Evolutionary conservation across 257 asterid species (phyloP), one percentile per base, ranked within the genome.

Genomic region (Ehretia macrophylla): DNA sequence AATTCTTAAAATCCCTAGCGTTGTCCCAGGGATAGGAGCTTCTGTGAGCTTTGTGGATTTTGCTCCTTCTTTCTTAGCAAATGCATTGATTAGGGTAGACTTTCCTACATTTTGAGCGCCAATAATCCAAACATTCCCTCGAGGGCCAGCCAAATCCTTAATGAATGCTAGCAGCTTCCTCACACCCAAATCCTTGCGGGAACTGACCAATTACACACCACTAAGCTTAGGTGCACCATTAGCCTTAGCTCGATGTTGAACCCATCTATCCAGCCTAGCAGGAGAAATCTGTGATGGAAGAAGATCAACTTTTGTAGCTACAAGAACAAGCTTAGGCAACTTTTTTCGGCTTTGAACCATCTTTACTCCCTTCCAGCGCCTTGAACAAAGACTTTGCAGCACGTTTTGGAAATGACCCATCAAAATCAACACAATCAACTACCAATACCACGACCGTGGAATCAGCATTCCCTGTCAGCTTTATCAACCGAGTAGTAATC

Each of bases 31-130:
- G 48, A 88, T 74, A 52, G 97, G 77, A 67, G 98, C 97, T 77
- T 92, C 97, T 1, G 97, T 92, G 52, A 88, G 84, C 81, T 81
- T 92, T 11, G 93, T 77, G 22, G 78, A 84, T 72, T 82, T 88
- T 12, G 78, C 84, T 42, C 94, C 86, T 78, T 72, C 93, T 66
- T 92, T 92, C 68, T 78, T 92, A 18, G 95, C 76, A 74, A 92
- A 82, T 12, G 95, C 93, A 67, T 92, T 92, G 61, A 92, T 92
- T 78, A 92, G 64, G 8, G 98, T 88, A 0, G 98, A 92, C 55
- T 84, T 92, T 45, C 98, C 98, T 9, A 95, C 97, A 71, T 92
- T 92, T 72, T 88, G 98, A 59, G 98, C 92, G 71, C 98, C 97
- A 32, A 92, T 78, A 59, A 92, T 93, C 98, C 98, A 92, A 62